Evolutionary conservation across 805 yeast species (phyloP), one percentile per base, ranked within the genome.

Genomic region (Crinitomyces ghanaensis): DNA sequence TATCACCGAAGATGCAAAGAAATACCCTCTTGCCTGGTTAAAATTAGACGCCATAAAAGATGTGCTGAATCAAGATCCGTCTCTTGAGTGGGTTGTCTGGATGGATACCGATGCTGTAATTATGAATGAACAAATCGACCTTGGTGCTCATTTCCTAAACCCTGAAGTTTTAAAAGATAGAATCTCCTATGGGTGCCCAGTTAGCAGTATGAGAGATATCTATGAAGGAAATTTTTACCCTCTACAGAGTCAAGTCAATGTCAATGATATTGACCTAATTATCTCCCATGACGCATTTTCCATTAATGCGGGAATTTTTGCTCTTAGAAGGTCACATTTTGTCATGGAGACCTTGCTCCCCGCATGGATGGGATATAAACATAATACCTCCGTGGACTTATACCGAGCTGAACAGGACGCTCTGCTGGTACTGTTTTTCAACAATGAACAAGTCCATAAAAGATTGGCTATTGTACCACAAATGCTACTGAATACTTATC

Each of bases 51-150:
- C 59, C 11, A 43, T 57, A 14, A 37, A 39, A 31, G 49, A 50
- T 8, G 48, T 54, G 2, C 49, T 54, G 22, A 46, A 39, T 13
- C 25, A 26, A 12, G 34, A 50, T 33, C 59, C 62, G 3, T 44
- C 47, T 2, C 57, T 51, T 8, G 55, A 56, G 30, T 56, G 62
- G 62, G 43, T 57, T 18, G 56, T 58, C 57, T 56, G 59, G 60
- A 46, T 56, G 13, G 62, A 57, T 35, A 44, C 47, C 4, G 62
- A 56, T 20, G 50, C 53, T 6, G 42, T 56, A 14, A 50, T 56
- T 33, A 53, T 54, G 53, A 53, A 55, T 26, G 47, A 48, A 4
- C 27, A 43, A 5, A 16, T 49, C 15, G 52, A 50, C 13, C 34
- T 56, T 4, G 50, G 44, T 4, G 30, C 35, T 5, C 50, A 51